Percentiles rank a stretch among this genome's conserved stretches.
These are phyloP conservation scores for Buxus sempervirens DNA, from an alignment of 164 flowering plant species.

Conservation along the genomic window DNA sequence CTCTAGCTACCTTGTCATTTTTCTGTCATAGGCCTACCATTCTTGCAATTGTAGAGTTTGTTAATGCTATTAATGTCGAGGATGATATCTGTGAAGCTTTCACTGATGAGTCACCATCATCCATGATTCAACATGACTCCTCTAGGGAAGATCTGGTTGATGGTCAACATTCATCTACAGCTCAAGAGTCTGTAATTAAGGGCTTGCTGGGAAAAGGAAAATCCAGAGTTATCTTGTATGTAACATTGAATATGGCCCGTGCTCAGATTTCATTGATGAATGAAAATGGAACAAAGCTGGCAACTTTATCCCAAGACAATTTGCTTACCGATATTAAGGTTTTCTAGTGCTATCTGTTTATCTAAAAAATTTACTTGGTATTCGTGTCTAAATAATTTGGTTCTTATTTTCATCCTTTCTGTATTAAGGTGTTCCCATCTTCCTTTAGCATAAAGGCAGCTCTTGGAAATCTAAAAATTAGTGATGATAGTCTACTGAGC, in stretches of 20 bases:
- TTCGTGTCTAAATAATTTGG: not conserved
- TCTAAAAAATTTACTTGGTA: not conserved
- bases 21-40: constrained; percentile 88
- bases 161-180: constrained; percentile 20
- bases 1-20: constrained; percentile 83
- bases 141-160: constrained; percentile 28
- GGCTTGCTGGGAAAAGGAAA: constrained; percentile 91
- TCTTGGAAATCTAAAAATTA: constrained; percentile 84
- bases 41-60: constrained; percentile 84
- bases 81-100: constrained; percentile 40
- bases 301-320: constrained; percentile 85
- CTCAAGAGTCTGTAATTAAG: constrained; percentile 56
- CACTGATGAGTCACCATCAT: constrained; percentile 40
- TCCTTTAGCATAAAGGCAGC: constrained; percentile 87
- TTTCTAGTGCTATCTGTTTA: constrained; percentile 3
- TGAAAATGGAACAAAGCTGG: constrained; percentile 76
- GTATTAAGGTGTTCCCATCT: constrained; percentile 77
- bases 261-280: constrained; percentile 83
- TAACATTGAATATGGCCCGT: constrained; percentile 74
- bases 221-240: constrained; percentile 69
- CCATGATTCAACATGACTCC: constrained; percentile 23
- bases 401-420: constrained; percentile 5
- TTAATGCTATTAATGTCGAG: constrained; percentile 60
- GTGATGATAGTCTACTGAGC: constrained; percentile 78
- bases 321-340: constrained; percentile 87